Base-by-base conservation (phyloP, 805 yeast species). In the Starmerella apis region DNA sequence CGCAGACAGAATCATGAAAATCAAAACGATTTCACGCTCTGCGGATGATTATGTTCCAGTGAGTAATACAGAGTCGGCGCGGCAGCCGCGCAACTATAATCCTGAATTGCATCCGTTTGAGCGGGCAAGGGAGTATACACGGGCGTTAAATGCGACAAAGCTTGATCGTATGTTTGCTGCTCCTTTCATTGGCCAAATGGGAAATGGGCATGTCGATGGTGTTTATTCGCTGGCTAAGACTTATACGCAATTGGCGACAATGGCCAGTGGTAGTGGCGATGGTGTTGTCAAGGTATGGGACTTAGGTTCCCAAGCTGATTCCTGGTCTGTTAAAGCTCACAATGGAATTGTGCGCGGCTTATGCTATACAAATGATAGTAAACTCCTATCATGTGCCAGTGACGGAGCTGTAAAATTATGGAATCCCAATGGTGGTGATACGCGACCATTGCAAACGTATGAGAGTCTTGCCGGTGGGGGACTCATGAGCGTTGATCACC, bases 101-200 rank as follows among this genome's bases (percentile, higher is more conserved):
- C 96, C 98, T 1, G 92, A 90, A 20, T 71, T 92, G 43, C 99
- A 92, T 69, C 98, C 96, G 0, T 90, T 92, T 62, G 97, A 92
- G 68, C 74, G 97, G 59, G 96, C 97, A 5, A 75, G 98, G 63
- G 98, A 92, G 67, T 92, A 92, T 62, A 85, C 96, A 18, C 78
- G 88, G 57, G 97, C 97, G 0, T 68, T 92, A 47, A 90, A 86
- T 50, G 97, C 98, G 24, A 88, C 97, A 14, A 92, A 92, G 64
- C 66, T 92, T 69, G 97, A 90, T 63, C 76, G 96, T 58, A 82
- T 92, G 84, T 92, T 92, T 75, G 97, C 99, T 0, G 88, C 88
- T 63, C 99, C 99, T 2, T 92, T 92, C 66, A 74, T 94, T 19
- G 96, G 95, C 0, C 97, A 92, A 63, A 68, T 92, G 32, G 99